Conservation (phyloP, 2,329 filamentous ascomycete genomes). For the Paraconiothyrium brasiliense region DNA sequence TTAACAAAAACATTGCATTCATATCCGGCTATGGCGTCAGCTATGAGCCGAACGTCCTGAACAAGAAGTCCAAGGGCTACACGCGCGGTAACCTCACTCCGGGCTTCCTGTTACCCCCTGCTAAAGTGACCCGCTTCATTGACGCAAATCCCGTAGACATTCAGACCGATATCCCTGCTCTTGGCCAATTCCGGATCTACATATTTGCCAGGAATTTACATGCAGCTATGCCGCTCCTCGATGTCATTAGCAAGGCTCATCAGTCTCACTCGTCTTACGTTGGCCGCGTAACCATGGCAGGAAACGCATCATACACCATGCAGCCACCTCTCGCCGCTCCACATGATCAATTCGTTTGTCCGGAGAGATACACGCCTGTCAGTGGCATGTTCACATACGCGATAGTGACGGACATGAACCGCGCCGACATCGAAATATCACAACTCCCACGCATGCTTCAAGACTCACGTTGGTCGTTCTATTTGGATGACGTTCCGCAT, state of each 20-base stretch:
- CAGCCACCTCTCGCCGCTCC: slow-evolving; percentile 66
- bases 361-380: slow-evolving; percentile 73
- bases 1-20: slow-evolving; percentile 75
- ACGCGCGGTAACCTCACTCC: slow-evolving; percentile 57
- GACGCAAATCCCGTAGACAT: slow-evolving; percentile 82
- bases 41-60: slow-evolving; percentile 72
- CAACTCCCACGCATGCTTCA: slow-evolving; percentile 71
- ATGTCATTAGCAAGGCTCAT: slow-evolving; percentile 66
- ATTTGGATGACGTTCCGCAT: slow-evolving; percentile 71
- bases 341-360: slow-evolving; percentile 72
- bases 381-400: slow-evolving; percentile 75
- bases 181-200: slow-evolving; percentile 81
- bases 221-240: slow-evolving; percentile 65
- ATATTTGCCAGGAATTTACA: slow-evolving; percentile 73
- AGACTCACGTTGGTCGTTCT: slow-evolving; percentile 75
- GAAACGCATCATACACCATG: slow-evolving; percentile 68
- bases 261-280: slow-evolving; percentile 64
- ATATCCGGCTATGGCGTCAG: slow-evolving; percentile 77
- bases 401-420: slow-evolving; percentile 70
- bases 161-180: slow-evolving; percentile 79
- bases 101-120: slow-evolving; percentile 67
- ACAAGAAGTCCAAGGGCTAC: slow-evolving; percentile 62
- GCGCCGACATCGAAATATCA: slow-evolving; percentile 70
- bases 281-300: slow-evolving; percentile 66
- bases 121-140: slow-evolving; percentile 76